Evolutionary conservation across 2,329 filamentous ascomycete genomes (phyloP), one percentile per base, ranked within the genome.

Genomic region (Knoxdaviesia proteae): DNA sequence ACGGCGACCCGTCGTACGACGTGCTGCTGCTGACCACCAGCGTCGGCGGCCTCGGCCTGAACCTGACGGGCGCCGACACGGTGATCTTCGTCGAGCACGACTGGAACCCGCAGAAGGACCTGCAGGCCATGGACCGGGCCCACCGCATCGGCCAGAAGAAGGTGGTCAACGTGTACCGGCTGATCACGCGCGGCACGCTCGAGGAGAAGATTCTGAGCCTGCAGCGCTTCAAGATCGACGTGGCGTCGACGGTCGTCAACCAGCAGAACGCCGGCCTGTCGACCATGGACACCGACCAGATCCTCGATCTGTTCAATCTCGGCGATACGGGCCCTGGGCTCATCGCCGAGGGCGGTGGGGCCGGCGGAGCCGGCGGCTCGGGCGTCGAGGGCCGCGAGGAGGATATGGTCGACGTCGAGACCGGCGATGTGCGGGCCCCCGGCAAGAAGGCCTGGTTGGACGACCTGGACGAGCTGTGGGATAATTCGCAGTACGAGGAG

Each of bases 11-110:
- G 1, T 93, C 84, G 31, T 96, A 96, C 56, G 90, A 98, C 54
- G 86, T 90, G 37, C 65, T 98, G 39, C 73, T 98, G 6, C 67
- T 98, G 48, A 98, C 92, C 0, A 98, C 90, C 0, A 92, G 81
- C 52, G 90, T 98, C 39, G 90, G 90, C 57, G 90, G 90, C 48
- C 67, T 98, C 2, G 90, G 90, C 32, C 71, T 98, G 44, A 98
- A 98, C 58, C 64, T 98, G 49, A 98, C 90, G 0, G 90, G 90
- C 50, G 90, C 90, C 4, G 90, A 98, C 60, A 98, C 90, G 0
- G 90, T 98, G 58, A 98, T 98, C 52, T 98, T 98, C 54, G 92
- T 98, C 32, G 90, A 98, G 61, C 92, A 98, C 60, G 90, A 98
- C 60, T 98, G 90, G 90, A 98, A 98, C 57, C 90, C 90, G 33